phyloP scores from a whole-genome alignment of 2,329 filamentous ascomycete species.

The Aspergillus caelatus region DNA sequence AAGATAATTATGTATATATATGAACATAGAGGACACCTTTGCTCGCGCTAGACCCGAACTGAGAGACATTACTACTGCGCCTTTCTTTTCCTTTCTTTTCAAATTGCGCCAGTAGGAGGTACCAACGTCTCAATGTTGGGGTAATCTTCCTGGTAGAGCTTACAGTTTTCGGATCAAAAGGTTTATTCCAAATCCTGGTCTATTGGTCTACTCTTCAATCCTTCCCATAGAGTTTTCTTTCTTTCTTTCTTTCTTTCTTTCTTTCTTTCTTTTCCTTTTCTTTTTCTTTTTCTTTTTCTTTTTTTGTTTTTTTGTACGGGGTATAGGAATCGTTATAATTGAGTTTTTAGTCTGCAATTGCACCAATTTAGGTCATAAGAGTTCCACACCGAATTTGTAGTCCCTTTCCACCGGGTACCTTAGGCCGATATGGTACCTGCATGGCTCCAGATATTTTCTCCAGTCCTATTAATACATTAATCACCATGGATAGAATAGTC shows the following conservation, averaged over 20 bases:
- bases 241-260: too few species aligned
- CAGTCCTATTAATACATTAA: not conserved
- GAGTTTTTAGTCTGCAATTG: not conserved
- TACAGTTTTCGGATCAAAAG: not conserved
- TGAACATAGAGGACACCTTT: not conserved
- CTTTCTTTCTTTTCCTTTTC: too few species aligned
- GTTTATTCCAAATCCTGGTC: not conserved
- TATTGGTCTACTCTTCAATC: not conserved
- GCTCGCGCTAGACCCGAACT: not conserved
- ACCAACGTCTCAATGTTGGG: not conserved
- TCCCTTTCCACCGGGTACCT: not conserved
- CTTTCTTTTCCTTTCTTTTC: not conserved
- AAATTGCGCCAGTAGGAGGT: not conserved
- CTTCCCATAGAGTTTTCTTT: not conserved
- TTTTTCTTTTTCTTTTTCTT: too few species aligned
- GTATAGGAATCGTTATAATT: not conserved
- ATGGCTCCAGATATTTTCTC: constrained; percentile 5
- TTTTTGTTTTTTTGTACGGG: too few species aligned
- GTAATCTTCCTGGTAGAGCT: not conserved
- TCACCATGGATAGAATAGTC: not conserved
- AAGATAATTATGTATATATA: not conserved
- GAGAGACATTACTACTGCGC: not conserved
- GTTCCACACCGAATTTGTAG: constrained; percentile 1
- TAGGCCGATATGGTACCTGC: constrained; percentile 9
- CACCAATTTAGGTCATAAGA: not conserved